Base-by-base conservation (phyloP, 768 basidiomycete genomes). In the Clitopilus hobsonii region DNA sequence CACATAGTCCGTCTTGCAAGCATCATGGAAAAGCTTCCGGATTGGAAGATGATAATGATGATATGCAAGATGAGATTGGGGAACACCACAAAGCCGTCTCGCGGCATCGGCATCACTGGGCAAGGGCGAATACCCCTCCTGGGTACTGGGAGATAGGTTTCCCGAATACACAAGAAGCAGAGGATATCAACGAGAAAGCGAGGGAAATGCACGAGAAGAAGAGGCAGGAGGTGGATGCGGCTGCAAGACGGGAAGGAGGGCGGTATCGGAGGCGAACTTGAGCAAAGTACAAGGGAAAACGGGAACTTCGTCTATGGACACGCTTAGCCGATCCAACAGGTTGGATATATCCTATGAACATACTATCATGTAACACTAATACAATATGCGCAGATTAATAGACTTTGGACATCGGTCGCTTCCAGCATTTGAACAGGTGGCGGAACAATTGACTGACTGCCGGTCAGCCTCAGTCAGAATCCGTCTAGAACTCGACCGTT, bases 111-210 rank as follows among this genome's bases (percentile, higher is more conserved):
- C 78, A 84, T 56, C 77, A 84, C 18, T 92, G 88, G 89, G 76
- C 75, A 25, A 77, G 83, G 47, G 77, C 85, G 1, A 79, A 75
- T 50, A 94, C 91, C 1, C 94, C 94, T 10, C 92, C 91, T 0
- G 85, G 83, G 14, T 96, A 91, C 69, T 95, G 93, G 91, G 77
- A 86, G 54, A 94, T 95, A 55, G 92, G 89, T 1, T 95, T 98
- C 65, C 94, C 94, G 1, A 75, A 77, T 59, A 94, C 94, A 3
- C 94, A 95, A 67, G 83, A 91, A 64, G 85, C 83, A 14, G 78
- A 75, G 47, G 78, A 78, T 53, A 94, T 96, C 61, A 96, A 96
- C 67, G 71, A 74, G 56, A 72, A 72, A 55, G 94, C 94, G 7
- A 78, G 76, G 54, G 79, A 81, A 63, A 91, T 94, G 82, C 85